Base-by-base conservation (phyloP, 2,329 filamentous ascomycete genomes). In the Fusarium sp. region DNA sequence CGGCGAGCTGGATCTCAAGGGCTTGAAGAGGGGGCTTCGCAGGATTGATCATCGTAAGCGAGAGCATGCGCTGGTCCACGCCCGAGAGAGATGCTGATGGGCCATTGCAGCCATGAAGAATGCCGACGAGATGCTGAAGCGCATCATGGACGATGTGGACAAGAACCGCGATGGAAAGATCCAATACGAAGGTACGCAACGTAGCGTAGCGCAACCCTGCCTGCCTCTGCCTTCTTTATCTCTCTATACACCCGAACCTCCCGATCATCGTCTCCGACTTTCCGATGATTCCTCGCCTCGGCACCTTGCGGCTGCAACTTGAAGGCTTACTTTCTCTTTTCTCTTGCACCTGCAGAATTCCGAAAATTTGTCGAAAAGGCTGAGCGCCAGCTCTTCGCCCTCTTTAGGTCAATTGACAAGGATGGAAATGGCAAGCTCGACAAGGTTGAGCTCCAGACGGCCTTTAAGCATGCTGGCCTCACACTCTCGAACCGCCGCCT, bases 131-230 rank as follows among this genome's bases (percentile, higher is more conserved):
- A 90, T 98, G 85, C 87, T 99, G 68, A 88, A 89, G 77, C 91
- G 92, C 76, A 92, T 98, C 62, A 88, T 98, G 78, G 86, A 88
- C 70, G 88, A 91, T 66, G 94, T 98, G 68, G 96, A 99, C 78
- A 92, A 90, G 62, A 94, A 95, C 78, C 89, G 90, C 28, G 94
- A 98, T 80, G 94, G 95, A 70, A 91, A 90, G 76, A 98, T 99
- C 74, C 92, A 97, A 81, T 98, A 94, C 79, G 89, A 94, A 82
- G 94, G 94, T 96, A 86, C 78, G 87, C 76, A 65, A 58, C 44
- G 65, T 58, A 66, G 52, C 55, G 23, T 23, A 23, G 23, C 23
- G 23, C 23, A 23, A 23, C 23, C 23, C 65, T 64, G 37, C 48
- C 58, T 27, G 57, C 48, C 63, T 53, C 16, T 61, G 12, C 15